phyloP scores from a whole-genome alignment of 2,329 filamentous ascomycete genomes.

The Pyrenochaeta sp. region DNA sequence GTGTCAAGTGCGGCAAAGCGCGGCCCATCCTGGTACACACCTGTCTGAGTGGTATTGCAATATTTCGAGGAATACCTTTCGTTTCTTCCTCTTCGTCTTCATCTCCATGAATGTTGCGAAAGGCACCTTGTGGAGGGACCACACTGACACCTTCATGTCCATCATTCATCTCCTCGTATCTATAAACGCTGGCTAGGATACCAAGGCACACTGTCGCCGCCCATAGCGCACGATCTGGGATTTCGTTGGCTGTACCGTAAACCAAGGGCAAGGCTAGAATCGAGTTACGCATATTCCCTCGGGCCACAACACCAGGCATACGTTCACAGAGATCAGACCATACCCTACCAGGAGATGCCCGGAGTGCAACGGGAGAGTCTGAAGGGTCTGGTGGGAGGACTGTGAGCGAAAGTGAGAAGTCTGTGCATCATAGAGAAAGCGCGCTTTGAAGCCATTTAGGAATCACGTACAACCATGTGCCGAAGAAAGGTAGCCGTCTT shows the following conservation, averaged over 20 bases:
- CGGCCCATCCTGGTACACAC: constrained; percentile 62
- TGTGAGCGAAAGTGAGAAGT: neutral
- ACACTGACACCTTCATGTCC: constrained; percentile 60
- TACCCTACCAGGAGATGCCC: constrained; percentile 58
- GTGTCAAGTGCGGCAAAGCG: constrained; percentile 62
- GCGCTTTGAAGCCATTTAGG: neutral
- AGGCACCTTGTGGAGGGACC: constrained; percentile 39
- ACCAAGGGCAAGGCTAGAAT: constrained; percentile 59
- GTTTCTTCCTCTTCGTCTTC: constrained; percentile 60
- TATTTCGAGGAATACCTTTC: constrained; percentile 58
- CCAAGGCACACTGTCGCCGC: constrained; percentile 62
- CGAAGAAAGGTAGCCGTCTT: constrained; percentile 62
- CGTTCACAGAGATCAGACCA: constrained; percentile 64
- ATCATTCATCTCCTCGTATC: constrained; percentile 63
- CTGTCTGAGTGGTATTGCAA: constrained; percentile 61
- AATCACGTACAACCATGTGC: constrained; percentile 53
- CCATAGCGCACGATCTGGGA: constrained; percentile 63
- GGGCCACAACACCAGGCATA: constrained; percentile 61
- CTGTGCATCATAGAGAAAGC: neutral
- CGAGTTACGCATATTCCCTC: constrained; percentile 60
- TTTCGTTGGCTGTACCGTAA: constrained; percentile 58
- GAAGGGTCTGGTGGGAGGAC: constrained; percentile 61
- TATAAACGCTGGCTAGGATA: constrained; percentile 63
- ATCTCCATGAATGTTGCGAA: constrained; percentile 56
- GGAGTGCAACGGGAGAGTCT: constrained; percentile 57